Percentiles rank a stretch among this genome's conserved stretches.
phyloP scores from a whole-genome alignment of 2,329 filamentous ascomycete genomes.

The Fusarium goolgardi region DNA sequence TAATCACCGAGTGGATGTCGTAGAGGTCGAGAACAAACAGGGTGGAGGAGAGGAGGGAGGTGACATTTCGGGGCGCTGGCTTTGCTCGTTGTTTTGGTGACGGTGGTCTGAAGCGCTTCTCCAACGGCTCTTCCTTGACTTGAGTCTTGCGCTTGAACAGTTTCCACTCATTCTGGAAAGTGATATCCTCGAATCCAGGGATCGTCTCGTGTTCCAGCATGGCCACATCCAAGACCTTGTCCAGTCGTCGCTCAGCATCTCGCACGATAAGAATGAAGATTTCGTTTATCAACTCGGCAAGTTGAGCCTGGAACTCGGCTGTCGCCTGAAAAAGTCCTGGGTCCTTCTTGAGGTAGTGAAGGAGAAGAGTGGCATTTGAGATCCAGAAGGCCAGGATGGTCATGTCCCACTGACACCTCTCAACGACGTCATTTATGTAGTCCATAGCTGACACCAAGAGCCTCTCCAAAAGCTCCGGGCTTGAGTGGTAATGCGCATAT shows the following conservation, averaged over 20 bases:
- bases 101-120: conserved; percentile 91
- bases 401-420: conserved; percentile 98
- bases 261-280: conserved; percentile 98
- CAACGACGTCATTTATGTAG: conserved; percentile 97
- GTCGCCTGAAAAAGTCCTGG: conserved; percentile 82
- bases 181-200: conserved; percentile 94
- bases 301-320: conserved; percentile 88
- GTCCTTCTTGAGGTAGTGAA: conserved; percentile 98
- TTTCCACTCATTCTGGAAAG: conserved; percentile 99
- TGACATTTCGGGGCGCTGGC: conserved; percentile 92
- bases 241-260: conserved; percentile 93
- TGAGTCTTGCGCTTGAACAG: conserved; percentile 93
- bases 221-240: conserved; percentile 91
- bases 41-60: conserved; percentile 92
- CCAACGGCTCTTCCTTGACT: conserved; percentile 87
- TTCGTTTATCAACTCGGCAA: conserved; percentile 95
- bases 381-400: conserved; percentile 99
- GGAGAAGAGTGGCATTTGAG: conserved; percentile 92
- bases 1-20: conserved; percentile 97
- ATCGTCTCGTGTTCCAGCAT: conserved; percentile 99
- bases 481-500: conserved; percentile 97
- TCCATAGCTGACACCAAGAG: conserved; percentile 89
- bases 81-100: conserved; percentile 94
- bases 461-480: conserved; percentile 81
- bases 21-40: conserved; percentile 98